A percentile compares a stretch with the other conserved stretches of the same genome.
Evolutionary conservation across 257 asterid genomes (phyloP).

Genomic region (Coffea eugenioides): DNA sequence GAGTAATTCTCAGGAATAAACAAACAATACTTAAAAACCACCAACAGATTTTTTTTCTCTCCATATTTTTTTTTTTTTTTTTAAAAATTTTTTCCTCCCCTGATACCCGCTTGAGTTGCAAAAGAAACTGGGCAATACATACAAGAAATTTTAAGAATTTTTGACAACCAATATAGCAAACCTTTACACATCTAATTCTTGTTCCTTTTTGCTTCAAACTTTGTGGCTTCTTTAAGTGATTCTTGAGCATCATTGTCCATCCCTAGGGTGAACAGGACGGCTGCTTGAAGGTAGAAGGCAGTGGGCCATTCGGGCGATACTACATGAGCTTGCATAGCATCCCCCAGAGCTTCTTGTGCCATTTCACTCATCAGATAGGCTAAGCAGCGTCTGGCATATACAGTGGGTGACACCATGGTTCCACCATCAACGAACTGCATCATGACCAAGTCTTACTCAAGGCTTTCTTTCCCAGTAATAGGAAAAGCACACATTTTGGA

Average conservation of each 20-base stretch:
- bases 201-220: constrained; percentile 34
- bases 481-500: background rate
- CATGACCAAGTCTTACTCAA: constrained; percentile 5
- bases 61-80: no score
- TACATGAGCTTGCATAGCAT: constrained; percentile 54
- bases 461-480: background rate
- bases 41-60: background rate
- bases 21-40: background rate
- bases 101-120: constrained; percentile 2
- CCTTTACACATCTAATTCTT: constrained; percentile 25
- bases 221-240: constrained; percentile 43
- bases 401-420: constrained; percentile 43
- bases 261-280: constrained; percentile 41
- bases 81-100: no score
- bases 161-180: background rate
- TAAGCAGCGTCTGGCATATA: constrained; percentile 42
- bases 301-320: constrained; percentile 46
- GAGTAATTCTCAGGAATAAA: constrained; percentile 2
- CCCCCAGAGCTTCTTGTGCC: constrained; percentile 49
- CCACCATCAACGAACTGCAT: constrained; percentile 46
- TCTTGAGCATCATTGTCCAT: constrained; percentile 47
- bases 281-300: constrained; percentile 47
- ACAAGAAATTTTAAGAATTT: constrained; percentile 3
- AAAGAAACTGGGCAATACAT: constrained; percentile 4
- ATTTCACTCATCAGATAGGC: constrained; percentile 36